Evolutionary conservation across 75 land plant species (phyloP), one percentile per base, ranked within the genome.

Genomic region (Chamaecyparis obtusa): DNA sequence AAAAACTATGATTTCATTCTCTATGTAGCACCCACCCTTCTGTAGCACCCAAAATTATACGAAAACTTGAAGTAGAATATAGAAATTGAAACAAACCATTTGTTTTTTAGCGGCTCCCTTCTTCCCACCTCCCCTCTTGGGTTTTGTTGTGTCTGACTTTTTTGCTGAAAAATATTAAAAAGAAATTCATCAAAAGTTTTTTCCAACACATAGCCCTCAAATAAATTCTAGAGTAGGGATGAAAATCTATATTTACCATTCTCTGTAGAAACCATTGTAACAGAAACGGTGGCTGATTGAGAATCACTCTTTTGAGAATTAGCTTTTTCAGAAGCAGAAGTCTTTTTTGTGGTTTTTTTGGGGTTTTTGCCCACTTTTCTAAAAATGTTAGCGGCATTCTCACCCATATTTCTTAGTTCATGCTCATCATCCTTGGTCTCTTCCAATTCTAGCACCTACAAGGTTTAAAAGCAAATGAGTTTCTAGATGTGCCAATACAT

Each of bases 371-470:
- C 86, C 27, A 85, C 86, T 64, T 85, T 32, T 30, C 86, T 85
- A 87, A 60, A 41, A 35, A 83, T 85, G 41, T n/a, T 87, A 37
- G 88, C 64, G 56, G 87, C 35, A 36, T 57, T 88, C 35, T 44
- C 36, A 30, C 46, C 33, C 69, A 56, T 56, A 51, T 84, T 54
- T 36, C 48, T 41, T 44, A 84, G 32, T 85, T 84, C 88, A 51
- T 84, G 51, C 85, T 87, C 35, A 51, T 55, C 41, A 55, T 46
- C 80, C 48, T 89, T 89, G 48, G 90, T 90, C 51, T 92, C 92
- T 71, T 92, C 85, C 48, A 51, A 21, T 54, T 91, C 93, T 87
- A 85, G 92, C 30, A 86, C 89, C 93, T 92, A 85, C 13, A 43
- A 67, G 60, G 49, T 87, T 54, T 69, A 83, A 74, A n/a, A 46